These are phyloP conservation scores for Coemansia sp. DNA, from an alignment of 192 early-diverging fungal genomes.

Conservation along the genomic window DNA sequence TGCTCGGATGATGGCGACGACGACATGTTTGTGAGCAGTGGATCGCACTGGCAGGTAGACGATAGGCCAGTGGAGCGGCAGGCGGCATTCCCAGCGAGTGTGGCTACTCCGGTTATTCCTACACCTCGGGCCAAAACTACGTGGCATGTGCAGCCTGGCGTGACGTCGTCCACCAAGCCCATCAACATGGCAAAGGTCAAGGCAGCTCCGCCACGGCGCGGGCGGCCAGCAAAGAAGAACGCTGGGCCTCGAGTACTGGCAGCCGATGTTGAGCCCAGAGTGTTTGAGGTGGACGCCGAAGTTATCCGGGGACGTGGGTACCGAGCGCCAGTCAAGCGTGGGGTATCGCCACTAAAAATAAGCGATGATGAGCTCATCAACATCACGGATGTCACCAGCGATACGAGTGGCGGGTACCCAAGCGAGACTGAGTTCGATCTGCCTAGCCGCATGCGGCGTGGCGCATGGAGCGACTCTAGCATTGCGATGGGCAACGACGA, in stretches of 20 bases:
- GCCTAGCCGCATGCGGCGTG: conserved; percentile 5
- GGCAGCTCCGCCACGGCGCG: conserved; percentile 7
- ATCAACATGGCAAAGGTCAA: conserved; percentile 16
- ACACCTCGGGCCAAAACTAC: conserved; percentile 1
- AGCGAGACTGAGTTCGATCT: conserved; percentile 56
- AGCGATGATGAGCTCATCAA: conserved; percentile 51
- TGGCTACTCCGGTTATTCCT: not conserved
- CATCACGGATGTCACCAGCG: conserved; percentile 56
- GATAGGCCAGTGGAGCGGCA: conserved; percentile 6
- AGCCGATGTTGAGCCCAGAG: conserved; percentile 10
- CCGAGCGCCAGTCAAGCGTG: conserved; percentile 10
- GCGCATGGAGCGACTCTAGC: conserved; percentile 28
- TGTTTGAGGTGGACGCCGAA: conserved; percentile 29
- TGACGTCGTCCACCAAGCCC: conserved; percentile 14
- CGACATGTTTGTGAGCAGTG: conserved; percentile 16
- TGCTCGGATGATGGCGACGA: conserved; percentile 14
- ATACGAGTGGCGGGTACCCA: conserved; percentile 25
- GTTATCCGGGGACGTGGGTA: conserved; percentile 29
- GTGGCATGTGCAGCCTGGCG: conserved; percentile 10
- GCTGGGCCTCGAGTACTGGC: not conserved
- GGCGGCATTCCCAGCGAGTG: not conserved
- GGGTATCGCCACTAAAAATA: conserved; percentile 3
- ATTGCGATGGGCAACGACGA: conserved; percentile 23
- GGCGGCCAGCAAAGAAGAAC: conserved; percentile 9
- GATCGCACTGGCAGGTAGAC: conserved; percentile 5